Conservation (phyloP, 768 basidiomycete species). For the Kwoniella pini region DNA sequence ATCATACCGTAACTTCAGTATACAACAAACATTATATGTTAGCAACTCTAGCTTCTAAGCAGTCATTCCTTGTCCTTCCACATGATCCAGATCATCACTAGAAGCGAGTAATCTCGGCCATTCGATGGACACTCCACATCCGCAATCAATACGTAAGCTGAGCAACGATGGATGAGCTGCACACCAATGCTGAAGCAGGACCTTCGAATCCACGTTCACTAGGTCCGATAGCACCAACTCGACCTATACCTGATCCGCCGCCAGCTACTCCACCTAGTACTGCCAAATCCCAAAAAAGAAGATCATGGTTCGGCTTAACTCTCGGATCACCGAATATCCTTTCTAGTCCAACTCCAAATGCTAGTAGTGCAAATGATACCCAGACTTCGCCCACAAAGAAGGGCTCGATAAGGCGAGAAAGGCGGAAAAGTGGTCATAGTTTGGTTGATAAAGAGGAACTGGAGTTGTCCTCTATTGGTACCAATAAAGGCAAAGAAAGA, state of each 20-base stretch:
- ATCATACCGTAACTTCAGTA: too few species aligned
- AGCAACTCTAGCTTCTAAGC: too few species aligned
- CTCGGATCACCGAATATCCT: constrained; percentile 11
- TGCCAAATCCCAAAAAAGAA: constrained; percentile 20
- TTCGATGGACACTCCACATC: too few species aligned
- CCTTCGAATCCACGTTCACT: constrained; percentile 16
- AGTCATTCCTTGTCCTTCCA: too few species aligned
- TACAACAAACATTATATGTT: too few species aligned
- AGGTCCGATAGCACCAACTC: constrained; percentile 6
- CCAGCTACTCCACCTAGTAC: constrained; percentile 26
- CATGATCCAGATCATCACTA: too few species aligned
- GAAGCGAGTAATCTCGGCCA: too few species aligned
- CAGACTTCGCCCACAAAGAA: constrained; percentile 1
- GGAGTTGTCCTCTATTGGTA: background rate
- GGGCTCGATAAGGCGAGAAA: background rate
- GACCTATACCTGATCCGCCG: constrained; percentile 13
- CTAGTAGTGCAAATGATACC: too few species aligned
- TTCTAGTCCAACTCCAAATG: background rate
- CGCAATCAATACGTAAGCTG: too few species aligned
- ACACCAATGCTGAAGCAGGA: constrained; percentile 26
- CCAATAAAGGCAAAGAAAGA: background rate
- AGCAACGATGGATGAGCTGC: too few species aligned
- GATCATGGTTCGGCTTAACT: constrained; percentile 42
- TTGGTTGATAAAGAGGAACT: background rate
- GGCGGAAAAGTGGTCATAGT: constrained; percentile 12